Base-by-base conservation (phyloP, 2,329 filamentous ascomycete genomes). In the Paecilomyces fulvus region DNA sequence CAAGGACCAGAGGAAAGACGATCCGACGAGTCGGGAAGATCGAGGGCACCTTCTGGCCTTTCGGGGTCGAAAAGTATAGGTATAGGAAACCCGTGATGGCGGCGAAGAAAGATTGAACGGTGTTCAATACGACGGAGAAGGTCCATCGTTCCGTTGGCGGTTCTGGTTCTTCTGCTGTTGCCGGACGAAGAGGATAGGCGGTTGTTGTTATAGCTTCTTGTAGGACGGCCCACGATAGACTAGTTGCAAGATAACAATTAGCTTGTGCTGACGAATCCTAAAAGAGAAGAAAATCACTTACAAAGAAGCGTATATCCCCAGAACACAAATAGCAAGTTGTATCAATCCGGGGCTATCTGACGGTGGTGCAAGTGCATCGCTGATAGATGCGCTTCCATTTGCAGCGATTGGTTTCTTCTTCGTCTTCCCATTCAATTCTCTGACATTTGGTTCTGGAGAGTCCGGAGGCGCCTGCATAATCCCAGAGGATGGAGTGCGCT, bases 141-240 rank as follows among this genome's bases (percentile, higher is more conserved):
- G 88, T 90, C 82, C 96, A 99, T 65, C 89, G 85, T 71, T 95
- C 86, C 49, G 69, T 71, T 33, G 71, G 65, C 9, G 69, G 69
- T 55, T 71, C 66, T 49, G 69, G 69, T 25, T 73, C 68, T 49
- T 60, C 63, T 54, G 61, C 73, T 23, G 83, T 83, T 30, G 77
- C 70, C 21, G 80, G 73, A 3, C 72, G 68, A 11, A 86, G 76
- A 57, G 88, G 88, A 74, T 97, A 94, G 7, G 85, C 81, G 10
- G 91, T 97, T 12, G 94, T 99, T 28, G 94, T 97, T 67, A 99
- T 90, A 67, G 94, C 91, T 75, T 99, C 94, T 80, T 99, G 94
- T 59, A 99, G 87, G 62, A 95, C 86, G 23, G 89, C 94, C 94
- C 94, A 99, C 31, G 92, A 95, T 54, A 99, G 78, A 77, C 92